Conservation (phyloP, 805 yeast genomes). For the Metschnikowia rubicola region DNA sequence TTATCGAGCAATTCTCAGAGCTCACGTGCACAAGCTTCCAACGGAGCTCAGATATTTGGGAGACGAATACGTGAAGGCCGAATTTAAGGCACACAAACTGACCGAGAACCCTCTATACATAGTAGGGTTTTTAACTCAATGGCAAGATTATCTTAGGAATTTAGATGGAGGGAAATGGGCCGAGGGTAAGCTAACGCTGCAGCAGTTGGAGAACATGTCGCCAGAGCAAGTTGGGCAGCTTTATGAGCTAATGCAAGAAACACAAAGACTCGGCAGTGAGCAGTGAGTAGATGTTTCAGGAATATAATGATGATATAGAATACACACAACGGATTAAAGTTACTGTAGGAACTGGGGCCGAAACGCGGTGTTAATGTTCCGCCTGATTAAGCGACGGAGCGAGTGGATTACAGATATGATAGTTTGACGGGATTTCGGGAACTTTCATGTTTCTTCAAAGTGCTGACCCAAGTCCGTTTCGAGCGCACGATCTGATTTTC, state of each 20-base stretch:
- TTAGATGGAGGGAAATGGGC: conserved; percentile 48
- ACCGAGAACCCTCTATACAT: conserved; percentile 90
- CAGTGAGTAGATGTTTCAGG: background rate
- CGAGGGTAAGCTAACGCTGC: conserved; percentile 50
- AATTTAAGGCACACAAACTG: conserved; percentile 77
- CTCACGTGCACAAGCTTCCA: conserved; percentile 66
- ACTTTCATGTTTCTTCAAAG: too few relatives aligned
- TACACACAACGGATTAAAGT: too few relatives aligned
- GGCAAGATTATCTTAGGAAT: conserved; percentile 80
- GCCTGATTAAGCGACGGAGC: too few relatives aligned
- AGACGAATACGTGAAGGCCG: conserved; percentile 83
- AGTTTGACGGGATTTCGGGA: too few relatives aligned
- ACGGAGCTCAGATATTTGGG: conserved; percentile 73
- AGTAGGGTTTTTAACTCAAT: conserved; percentile 86
- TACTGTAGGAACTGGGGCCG: too few relatives aligned
- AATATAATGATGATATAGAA: too few relatives aligned
- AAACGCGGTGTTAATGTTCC: too few relatives aligned
- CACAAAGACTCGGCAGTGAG: conserved; percentile 36
- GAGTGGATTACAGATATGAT: too few relatives aligned
- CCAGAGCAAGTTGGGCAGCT: conserved; percentile 85
- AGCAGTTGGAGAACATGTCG: conserved; percentile 74
- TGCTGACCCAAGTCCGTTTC: too few relatives aligned
- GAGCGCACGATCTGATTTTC: too few relatives aligned
- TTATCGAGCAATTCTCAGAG: conserved; percentile 77
- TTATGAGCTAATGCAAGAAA: conserved; percentile 76